Evolutionary conservation across 139 green algal genomes (phyloP).

Genomic region (Nannochloris sp.): DNA sequence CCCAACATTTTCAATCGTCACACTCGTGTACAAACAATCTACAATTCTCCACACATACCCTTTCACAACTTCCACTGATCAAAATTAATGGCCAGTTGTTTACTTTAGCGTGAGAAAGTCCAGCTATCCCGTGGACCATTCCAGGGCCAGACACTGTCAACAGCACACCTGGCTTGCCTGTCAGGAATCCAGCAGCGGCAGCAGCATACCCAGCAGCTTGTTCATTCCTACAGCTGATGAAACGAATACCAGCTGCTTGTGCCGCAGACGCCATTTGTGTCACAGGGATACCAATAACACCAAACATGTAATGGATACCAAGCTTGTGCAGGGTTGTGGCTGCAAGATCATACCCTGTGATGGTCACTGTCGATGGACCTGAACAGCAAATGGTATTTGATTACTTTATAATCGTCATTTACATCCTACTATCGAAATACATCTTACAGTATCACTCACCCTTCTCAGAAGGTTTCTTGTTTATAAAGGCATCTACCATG

Average conservation of each 20-base stretch:
- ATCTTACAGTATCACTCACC: not conserved
- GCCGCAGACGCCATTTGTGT: slow-evolving; percentile 61
- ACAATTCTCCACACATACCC: slow-evolving; percentile 3
- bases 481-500: slow-evolving; percentile 54
- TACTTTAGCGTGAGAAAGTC: slow-evolving; percentile 48
- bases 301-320: slow-evolving; percentile 65
- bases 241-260: slow-evolving; percentile 67
- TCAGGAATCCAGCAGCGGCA: slow-evolving; percentile 59
- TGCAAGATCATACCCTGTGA: slow-evolving; percentile 41
- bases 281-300: slow-evolving; percentile 77
- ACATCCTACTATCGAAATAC: no score
- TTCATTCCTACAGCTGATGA: slow-evolving; percentile 73
- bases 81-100: slow-evolving; percentile 77
- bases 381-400: not conserved
- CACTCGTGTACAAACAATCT: not conserved
- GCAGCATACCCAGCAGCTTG: slow-evolving; percentile 78
- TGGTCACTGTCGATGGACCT: slow-evolving; percentile 5
- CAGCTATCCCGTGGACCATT: slow-evolving; percentile 64
- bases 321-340: slow-evolving; percentile 36
- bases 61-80: slow-evolving; percentile 52
- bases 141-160: slow-evolving; percentile 76
- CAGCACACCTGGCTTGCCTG: slow-evolving; percentile 56
- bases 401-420: not conserved
- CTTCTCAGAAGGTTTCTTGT: slow-evolving; percentile 10
- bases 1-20: slow-evolving; percentile 7